phyloP scores from a whole-genome alignment of 1,139 yeast genomes.

The Geotrichum fermentans region DNA sequence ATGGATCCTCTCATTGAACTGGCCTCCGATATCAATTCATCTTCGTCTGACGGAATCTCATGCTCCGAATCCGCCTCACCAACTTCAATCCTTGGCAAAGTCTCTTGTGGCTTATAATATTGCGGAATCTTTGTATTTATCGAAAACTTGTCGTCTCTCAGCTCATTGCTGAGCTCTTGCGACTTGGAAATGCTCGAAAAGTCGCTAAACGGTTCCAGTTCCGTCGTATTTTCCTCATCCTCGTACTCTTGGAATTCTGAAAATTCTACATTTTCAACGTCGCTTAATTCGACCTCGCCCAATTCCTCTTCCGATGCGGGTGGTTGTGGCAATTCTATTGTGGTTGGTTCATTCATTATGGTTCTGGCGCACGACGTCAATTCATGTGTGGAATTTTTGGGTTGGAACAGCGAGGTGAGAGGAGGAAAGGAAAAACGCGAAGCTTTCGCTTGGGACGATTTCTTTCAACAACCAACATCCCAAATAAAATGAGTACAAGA shows the following conservation, averaged over 20 bases:
- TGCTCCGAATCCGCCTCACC: not conserved
- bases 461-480: conserved; percentile 5
- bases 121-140: conserved; percentile 14
- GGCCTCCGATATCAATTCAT: conserved; percentile 8
- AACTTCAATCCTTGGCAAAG: not conserved
- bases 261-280: not conserved
- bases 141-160: not conserved
- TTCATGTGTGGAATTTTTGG: no score
- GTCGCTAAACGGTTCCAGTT: conserved; percentile 12
- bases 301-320: not conserved
- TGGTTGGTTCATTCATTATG: not conserved
- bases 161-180: conserved; percentile 4
- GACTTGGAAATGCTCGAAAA: conserved; percentile 18
- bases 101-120: conserved; percentile 8
- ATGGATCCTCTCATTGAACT: conserved; percentile 4
- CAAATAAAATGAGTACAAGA: conserved; percentile 12
- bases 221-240: not conserved
- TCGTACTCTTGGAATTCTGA: conserved; percentile 1
- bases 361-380: no score
- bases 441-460: not conserved
- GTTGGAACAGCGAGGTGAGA: no score
- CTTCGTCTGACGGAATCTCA: conserved; percentile 3
- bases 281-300: not conserved
- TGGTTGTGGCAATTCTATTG: not conserved
- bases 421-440: no score